Evolutionary conservation across 495 filamentous ascomycete genomes (phyloP), one percentile per base, ranked within the genome.

Genomic region (Talaromyces liani): DNA sequence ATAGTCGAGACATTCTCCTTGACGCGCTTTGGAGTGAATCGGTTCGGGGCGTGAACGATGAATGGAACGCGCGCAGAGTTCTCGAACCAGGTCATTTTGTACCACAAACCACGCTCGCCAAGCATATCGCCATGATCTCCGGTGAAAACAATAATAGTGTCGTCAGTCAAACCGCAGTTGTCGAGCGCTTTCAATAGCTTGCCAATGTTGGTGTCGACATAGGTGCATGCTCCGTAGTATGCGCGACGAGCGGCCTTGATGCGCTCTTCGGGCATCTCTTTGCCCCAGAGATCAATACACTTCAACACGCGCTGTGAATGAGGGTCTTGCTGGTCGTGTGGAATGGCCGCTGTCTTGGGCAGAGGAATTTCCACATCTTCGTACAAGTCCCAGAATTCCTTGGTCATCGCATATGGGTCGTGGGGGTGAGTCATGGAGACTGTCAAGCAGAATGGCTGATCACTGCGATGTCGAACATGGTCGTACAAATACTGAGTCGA

Each of bases 111-210:
- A 25, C 91, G 84, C 75, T 96, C 91, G 39, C 91, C 91, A 8
- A 96, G 84, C 91, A 95, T 95, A 71, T 96, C 91, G 60, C 91
- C 91, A 72, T 96, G 91, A 67, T 96, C 91, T 57, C 91, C 90
- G 58, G 85, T 90, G 75, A 96, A 96, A 56, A 95, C 80, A 56
- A 96, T 79, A 62, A 96, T 91, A 5, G 91, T 95, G 71, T 94
- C 83, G 18, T 93, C 85, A 59, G 86, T 85, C 53, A 96, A 79
- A 1, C 85, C 83, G 73, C 89, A 92, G 60, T 88, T 77, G 67
- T 91, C 85, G 18, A 96, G 80, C 1, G 87, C 84, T 36, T 83
- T 75, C 8, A 94, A 77, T 41, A 96, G 82, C 73, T 89, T 87
- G 59, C 91, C 91, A 65, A 96, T 82, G 69, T 91, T 89, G 72